phyloP scores from a whole-genome alignment of 2,329 filamentous ascomycete genomes.

The Metarhizium brunneum region DNA sequence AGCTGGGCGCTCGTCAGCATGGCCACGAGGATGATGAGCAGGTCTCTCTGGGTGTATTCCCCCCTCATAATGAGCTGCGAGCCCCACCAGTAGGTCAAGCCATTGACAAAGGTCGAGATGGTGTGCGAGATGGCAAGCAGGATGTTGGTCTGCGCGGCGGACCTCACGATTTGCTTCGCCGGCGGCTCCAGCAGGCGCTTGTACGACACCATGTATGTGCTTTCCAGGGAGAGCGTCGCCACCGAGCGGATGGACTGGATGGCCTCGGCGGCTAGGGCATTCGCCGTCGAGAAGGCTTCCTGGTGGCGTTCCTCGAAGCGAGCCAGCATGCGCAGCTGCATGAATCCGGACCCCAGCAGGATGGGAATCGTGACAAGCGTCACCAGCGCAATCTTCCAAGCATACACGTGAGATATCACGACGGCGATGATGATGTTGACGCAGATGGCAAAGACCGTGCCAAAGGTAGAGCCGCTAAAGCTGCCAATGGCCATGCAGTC shows the following conservation, averaged over 20 bases:
- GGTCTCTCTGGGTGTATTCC: conserved; percentile 29
- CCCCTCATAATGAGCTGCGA: conserved; percentile 50
- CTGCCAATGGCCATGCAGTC: conserved; percentile 53
- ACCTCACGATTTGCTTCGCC: neutral
- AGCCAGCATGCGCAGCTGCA: conserved; percentile 50
- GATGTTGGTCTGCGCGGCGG: conserved; percentile 14
- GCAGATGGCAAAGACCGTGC: conserved; percentile 52
- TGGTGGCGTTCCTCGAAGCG: conserved; percentile 49
- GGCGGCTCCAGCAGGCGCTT: conserved; percentile 21
- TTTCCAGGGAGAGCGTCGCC: conserved; percentile 36
- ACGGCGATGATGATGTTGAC: conserved; percentile 57
- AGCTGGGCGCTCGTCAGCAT: neutral
- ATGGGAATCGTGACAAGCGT: conserved; percentile 55
- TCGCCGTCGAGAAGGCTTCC: conserved; percentile 48
- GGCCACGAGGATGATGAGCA: neutral
- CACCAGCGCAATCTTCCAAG: conserved; percentile 63
- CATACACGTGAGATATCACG: conserved; percentile 55
- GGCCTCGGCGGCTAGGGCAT: conserved; percentile 53
- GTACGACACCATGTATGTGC: conserved; percentile 11
- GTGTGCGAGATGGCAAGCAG: conserved; percentile 38
- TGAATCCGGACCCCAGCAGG: conserved; percentile 53
- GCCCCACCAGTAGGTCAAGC: conserved; percentile 61
- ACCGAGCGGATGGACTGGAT: conserved; percentile 52
- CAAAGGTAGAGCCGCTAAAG: conserved; percentile 56
- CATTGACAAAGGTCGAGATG: conserved; percentile 48